phyloP scores from a whole-genome alignment of 2,329 filamentous ascomycete species.

The Hypomyces rosellus region DNA sequence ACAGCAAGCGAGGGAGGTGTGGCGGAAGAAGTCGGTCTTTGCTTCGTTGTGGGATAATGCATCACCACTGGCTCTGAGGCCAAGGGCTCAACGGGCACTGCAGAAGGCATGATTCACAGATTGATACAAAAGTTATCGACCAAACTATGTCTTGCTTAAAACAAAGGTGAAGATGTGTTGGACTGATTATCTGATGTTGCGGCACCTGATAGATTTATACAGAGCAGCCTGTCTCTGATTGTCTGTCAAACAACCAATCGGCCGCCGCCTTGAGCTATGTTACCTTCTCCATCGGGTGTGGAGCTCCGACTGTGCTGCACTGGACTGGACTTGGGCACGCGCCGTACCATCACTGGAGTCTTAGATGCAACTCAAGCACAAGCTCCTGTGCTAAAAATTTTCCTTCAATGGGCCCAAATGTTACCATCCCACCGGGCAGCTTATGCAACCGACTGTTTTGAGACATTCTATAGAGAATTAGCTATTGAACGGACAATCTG shows the following conservation, averaged over 20 bases:
- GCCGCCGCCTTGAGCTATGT: neutral
- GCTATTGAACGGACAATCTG: too few relatives aligned
- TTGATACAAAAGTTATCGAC: neutral
- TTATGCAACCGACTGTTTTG: too few relatives aligned
- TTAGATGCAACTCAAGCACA: neutral
- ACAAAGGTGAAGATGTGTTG: neutral
- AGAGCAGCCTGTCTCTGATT: neutral
- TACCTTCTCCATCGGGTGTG: slow-evolving; percentile 8
- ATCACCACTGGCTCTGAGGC: neutral
- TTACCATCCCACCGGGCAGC: too few relatives aligned
- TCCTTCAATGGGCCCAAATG: too few relatives aligned
- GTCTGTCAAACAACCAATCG: neutral
- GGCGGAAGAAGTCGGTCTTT: neutral
- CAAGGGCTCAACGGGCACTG: neutral
- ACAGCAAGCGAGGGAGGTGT: slow-evolving; percentile 1
- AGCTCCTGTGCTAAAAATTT: neutral
- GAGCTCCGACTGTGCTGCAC: slow-evolving; percentile 1
- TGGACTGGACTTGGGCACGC: neutral
- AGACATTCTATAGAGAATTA: too few relatives aligned
- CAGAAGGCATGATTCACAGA: slow-evolving; percentile 7
- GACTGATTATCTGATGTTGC: neutral
- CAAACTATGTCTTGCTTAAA: neutral
- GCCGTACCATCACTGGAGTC: neutral
- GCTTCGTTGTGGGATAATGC: neutral
- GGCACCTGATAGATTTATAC: neutral